Evolutionary conservation across 192 early-diverging fungal genomes (phyloP).

Genomic region (Entomortierella parvispora): DNA sequence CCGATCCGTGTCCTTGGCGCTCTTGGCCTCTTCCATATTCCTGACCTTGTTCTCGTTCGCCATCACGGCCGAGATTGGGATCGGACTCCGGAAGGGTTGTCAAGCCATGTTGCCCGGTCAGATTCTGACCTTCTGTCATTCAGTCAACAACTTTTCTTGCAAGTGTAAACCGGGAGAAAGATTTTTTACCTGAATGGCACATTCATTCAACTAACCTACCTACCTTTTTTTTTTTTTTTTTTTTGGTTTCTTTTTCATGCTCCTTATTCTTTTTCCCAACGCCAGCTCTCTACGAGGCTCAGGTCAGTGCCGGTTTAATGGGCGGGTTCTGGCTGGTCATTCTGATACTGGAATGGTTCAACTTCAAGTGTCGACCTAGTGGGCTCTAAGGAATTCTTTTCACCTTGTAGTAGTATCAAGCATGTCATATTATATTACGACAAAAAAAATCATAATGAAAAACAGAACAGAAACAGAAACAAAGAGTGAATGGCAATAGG

Average conservation of each 20-base stretch:
- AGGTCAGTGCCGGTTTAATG: conserved; percentile 41
- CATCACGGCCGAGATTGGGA: conserved; percentile 42
- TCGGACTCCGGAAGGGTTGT: conserved; percentile 37
- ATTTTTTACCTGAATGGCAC: not conserved
- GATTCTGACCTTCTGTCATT: not conserved
- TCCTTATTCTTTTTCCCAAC: not conserved
- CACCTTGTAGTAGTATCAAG: too few species aligned
- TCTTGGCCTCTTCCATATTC: not conserved
- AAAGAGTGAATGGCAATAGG: too few species aligned
- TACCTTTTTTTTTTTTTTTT: not conserved
- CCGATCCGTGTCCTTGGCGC: not conserved
- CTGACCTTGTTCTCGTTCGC: conserved; percentile 28
- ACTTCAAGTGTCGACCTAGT: conserved; percentile 18
- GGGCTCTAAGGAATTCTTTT: too few species aligned
- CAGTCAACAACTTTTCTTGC: conserved; percentile 25
- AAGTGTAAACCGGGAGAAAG: not conserved
- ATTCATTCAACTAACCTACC: not conserved
- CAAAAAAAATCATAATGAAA: too few species aligned
- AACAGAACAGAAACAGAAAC: too few species aligned
- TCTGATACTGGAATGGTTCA: conserved; percentile 13
- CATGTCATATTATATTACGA: too few species aligned
- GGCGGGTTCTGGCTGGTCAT: conserved; percentile 30
- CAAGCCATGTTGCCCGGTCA: not conserved
- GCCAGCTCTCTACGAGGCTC: conserved; percentile 26
- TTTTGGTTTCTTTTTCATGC: not conserved